A percentile compares a stretch with the other conserved stretches of the same genome.
These are phyloP conservation scores for Cyberlindnera maclurae DNA, from an alignment of 805 yeast genomes.

Conservation along the genomic window DNA sequence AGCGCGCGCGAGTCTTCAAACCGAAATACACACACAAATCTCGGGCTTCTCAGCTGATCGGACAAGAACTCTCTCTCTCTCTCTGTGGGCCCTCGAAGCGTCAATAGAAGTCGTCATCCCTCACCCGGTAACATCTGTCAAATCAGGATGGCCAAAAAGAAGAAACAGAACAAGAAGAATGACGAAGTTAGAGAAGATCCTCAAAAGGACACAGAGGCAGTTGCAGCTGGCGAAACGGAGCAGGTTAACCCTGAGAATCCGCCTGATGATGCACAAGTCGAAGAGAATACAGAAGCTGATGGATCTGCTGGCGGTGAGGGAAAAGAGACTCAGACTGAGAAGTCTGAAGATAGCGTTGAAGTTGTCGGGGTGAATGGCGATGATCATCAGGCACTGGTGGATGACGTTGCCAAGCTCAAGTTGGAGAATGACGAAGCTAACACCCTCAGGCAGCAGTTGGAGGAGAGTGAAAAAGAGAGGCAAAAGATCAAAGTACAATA, in stretches of 20 bases:
- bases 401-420: constrained; percentile 2
- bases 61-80: too few species aligned
- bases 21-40: too few species aligned
- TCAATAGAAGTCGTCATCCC: background rate
- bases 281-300: constrained; percentile 6
- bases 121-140: background rate
- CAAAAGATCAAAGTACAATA: constrained; percentile 53
- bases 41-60: too few species aligned
- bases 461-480: constrained; percentile 40
- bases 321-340: constrained; percentile 5
- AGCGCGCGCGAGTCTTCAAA: too few species aligned
- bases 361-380: constrained; percentile 7
- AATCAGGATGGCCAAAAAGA: constrained; percentile 16
- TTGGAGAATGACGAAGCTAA: constrained; percentile 8
- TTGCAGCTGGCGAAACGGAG: constrained; percentile 5
- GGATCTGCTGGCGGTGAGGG: constrained; percentile 2
- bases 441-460: constrained; percentile 25
- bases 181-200: constrained; percentile 3
- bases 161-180: constrained; percentile 3
- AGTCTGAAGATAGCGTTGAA: constrained; percentile 7
- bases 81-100: too few species aligned
- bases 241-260: constrained; percentile 1
- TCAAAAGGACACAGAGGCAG: constrained; percentile 5
- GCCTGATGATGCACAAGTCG: constrained; percentile 2
- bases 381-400: constrained; percentile 5